Base-by-base conservation (phyloP, 148 eudicot species). In the Chenopodium berlandieri region DNA sequence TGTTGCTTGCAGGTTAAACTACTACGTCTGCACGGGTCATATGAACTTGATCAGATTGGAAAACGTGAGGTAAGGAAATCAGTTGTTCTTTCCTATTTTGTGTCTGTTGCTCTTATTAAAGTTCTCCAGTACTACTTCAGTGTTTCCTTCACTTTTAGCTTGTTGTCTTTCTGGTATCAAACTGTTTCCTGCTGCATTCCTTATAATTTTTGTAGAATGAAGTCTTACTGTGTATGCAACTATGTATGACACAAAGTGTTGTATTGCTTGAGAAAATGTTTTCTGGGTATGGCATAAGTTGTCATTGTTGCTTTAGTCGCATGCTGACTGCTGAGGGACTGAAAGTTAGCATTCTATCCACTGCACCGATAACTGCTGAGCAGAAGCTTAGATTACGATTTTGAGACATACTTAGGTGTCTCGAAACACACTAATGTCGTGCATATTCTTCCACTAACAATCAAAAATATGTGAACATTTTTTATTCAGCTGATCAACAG, bases 11-110 rank as follows among this genome's bases (percentile, higher is more conserved):
- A 96, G 99, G 93, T 91, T 73, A 96, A 94, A 85, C 76, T 96
- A 79, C 84, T 96, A 83, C 97, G 95, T 52, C 86, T 96, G 84
- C 99, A 96, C 83, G 94, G 97, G 66, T 96, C 98, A 76, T 94
- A 96, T 85, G 88, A 88, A 85, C 88, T 90, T 79, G 93, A 96
- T 81, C 98, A 96, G 87, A 85, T 96, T 66, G 95, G 94, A 44
- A 88, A 80, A 75, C 99, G 98, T 78, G 99, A 96, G 98, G 99
- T 94, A 81, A 77, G 90, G 78, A 75, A 75, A 46, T 72, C 34
- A 75, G 13, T 76, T 52, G 66, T 56, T n/a, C 65, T 81, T 73
- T 25, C 11, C 46, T 40, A 12, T 44, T 2, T 17, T 2, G 30
- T 13, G 27, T 74, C 63, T n/a, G 27, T 37, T 14, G 40, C 14